Evolutionary conservation across 73 alveolate species (phyloP).

Genomic region (Paramecium biaurelia): DNA sequence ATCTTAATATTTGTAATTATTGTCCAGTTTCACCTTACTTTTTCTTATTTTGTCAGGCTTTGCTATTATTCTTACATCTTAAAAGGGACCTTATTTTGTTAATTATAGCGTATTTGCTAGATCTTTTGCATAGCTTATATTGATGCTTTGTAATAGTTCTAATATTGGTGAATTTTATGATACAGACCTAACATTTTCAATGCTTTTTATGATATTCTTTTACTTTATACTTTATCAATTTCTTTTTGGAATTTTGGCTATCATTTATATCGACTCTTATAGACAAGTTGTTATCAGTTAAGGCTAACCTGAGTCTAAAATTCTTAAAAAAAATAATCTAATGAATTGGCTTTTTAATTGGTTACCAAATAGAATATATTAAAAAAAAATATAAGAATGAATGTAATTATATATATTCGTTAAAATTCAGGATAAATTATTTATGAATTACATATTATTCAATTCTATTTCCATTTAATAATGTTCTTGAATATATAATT

Average conservation of each 20-base stretch:
- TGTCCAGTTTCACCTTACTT: not conserved
- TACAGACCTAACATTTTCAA: not conserved
- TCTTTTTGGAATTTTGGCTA: not conserved
- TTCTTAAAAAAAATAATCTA: not conserved
- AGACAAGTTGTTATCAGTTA: not conserved
- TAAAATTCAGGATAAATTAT: not conserved
- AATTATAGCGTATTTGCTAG: not conserved
- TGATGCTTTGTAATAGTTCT: not conserved
- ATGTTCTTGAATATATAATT: not conserved
- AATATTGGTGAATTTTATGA: not conserved
- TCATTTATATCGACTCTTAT: slow-evolving; percentile 30
- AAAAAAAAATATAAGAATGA: not conserved
- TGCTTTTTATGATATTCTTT: not conserved
- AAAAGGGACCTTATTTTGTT: not conserved
- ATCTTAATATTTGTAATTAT: not conserved
- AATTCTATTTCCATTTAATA: not conserved
- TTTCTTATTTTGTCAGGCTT: not conserved
- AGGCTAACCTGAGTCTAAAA: not conserved
- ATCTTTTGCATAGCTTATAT: not conserved
- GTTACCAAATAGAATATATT: not conserved
- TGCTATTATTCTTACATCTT: not conserved
- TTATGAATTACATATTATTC: not conserved
- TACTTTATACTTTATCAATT: not conserved
- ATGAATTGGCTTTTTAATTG: not conserved
- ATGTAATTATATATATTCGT: not conserved